Conservation (phyloP, 75 land plant species). For the Ceratopteris richardii region DNA sequence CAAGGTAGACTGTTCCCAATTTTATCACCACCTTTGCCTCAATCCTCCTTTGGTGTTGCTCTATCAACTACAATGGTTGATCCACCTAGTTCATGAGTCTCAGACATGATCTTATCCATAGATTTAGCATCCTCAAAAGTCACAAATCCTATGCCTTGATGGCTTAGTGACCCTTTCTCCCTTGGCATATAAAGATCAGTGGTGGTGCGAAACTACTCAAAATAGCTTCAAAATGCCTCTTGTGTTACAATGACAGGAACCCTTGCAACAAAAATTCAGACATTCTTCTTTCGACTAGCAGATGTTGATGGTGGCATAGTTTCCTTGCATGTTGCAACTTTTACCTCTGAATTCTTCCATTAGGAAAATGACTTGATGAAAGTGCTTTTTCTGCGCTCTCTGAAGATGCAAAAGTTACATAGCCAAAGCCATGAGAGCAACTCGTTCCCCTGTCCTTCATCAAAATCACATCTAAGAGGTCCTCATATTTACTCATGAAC, state of each 20-base stretch:
- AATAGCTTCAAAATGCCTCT: slow-evolving; percentile 23
- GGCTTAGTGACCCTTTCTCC: slow-evolving; percentile 73
- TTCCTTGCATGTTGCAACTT: slow-evolving; percentile 70
- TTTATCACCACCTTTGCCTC: neutral
- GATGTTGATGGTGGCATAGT: slow-evolving; percentile 44
- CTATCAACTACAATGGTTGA: too few relatives aligned
- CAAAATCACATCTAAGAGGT: slow-evolving; percentile 64
- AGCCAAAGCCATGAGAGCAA: slow-evolving; percentile 79
- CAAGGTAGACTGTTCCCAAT: slow-evolving; percentile 22
- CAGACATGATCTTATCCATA: too few relatives aligned
- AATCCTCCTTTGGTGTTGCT: slow-evolving; percentile 66
- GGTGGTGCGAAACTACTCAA: slow-evolving; percentile 2
- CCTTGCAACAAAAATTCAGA: slow-evolving; percentile 80
- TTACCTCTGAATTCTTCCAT: slow-evolving; percentile 56
- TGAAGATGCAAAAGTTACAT: slow-evolving; percentile 43
- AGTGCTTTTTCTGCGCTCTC: slow-evolving; percentile 69
- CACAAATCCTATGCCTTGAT: too few relatives aligned
- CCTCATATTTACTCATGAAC: slow-evolving; percentile 68
- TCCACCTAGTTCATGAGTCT: slow-evolving; percentile 68
- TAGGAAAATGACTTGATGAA: slow-evolving; percentile 48
- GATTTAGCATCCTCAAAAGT: too few relatives aligned
- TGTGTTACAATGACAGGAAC: slow-evolving; percentile 64
- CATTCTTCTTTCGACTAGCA: slow-evolving; percentile 42
- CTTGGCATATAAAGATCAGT: slow-evolving; percentile 92
- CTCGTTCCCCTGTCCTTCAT: slow-evolving; percentile 64